These are phyloP conservation scores for Letharia columbiana DNA, from an alignment of 495 filamentous ascomycete species.

Conservation along the genomic window DNA sequence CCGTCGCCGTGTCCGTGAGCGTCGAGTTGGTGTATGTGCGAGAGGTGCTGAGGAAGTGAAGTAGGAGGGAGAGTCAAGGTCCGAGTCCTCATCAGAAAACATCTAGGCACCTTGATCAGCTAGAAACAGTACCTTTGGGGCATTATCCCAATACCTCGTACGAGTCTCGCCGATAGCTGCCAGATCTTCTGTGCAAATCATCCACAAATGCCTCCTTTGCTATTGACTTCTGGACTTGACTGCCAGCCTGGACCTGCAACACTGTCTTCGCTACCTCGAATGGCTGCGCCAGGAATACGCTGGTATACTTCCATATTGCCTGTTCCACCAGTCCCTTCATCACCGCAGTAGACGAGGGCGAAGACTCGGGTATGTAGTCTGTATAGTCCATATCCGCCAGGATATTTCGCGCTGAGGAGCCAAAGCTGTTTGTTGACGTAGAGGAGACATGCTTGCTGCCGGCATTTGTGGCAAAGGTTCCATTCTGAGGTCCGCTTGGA, in stretches of 20 bases:
- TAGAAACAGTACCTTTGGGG: background rate
- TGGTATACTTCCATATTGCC: slow-evolving; percentile 76
- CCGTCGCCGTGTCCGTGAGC: slow-evolving; percentile 32
- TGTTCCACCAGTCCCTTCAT: slow-evolving; percentile 67
- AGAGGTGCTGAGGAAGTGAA: slow-evolving; percentile 68
- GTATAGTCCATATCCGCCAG: slow-evolving; percentile 83
- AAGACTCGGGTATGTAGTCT: slow-evolving; percentile 71
- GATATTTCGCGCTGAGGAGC: slow-evolving; percentile 71
- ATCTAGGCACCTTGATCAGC: slow-evolving; percentile 22
- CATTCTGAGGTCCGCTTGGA: slow-evolving; percentile 26
- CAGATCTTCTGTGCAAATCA: slow-evolving; percentile 27
- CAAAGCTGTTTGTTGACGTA: slow-evolving; percentile 47
- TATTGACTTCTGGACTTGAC: slow-evolving; percentile 14
- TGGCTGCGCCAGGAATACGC: slow-evolving; percentile 79
- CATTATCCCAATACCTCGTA: slow-evolving; percentile 26
- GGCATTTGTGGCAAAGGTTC: slow-evolving; percentile 37
- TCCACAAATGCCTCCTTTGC: slow-evolving; percentile 22
- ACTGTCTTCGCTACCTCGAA: slow-evolving; percentile 95
- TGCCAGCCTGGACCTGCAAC: slow-evolving; percentile 61
- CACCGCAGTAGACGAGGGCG: slow-evolving; percentile 62
- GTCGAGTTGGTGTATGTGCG: slow-evolving; percentile 42
- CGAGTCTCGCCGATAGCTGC: slow-evolving; percentile 35
- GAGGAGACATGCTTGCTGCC: slow-evolving; percentile 34
- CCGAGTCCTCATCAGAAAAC: slow-evolving; percentile 54
- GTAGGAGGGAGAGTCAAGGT: slow-evolving; percentile 71